These are phyloP conservation scores for Colletotrichum aenigma DNA, from an alignment of 2,329 filamentous ascomycete species.

Conservation along the genomic window DNA sequence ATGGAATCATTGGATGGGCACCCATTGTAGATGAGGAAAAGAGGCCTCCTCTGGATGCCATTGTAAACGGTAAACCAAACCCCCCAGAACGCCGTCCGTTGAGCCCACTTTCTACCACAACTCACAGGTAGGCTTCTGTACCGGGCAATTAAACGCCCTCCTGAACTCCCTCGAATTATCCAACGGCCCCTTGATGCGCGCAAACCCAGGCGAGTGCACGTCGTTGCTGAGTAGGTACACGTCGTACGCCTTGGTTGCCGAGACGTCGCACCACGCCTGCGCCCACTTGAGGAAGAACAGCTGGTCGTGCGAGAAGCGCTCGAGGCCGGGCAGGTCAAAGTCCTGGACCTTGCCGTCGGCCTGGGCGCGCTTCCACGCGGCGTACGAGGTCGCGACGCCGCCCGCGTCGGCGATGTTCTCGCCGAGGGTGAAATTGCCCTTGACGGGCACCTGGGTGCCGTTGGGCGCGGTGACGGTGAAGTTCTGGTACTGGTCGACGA, in stretches of 20 bases:
- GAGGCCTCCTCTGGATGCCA: neutral
- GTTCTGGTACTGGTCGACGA: constrained; percentile 67
- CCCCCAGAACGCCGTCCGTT: neutral
- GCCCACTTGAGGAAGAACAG: constrained; percentile 71
- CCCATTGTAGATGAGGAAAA: neutral
- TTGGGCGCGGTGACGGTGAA: constrained; percentile 62
- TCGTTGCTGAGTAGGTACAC: constrained; percentile 63
- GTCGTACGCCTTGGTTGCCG: constrained; percentile 55
- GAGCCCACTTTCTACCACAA: constrained; percentile 58
- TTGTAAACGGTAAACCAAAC: neutral
- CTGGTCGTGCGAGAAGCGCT: constrained; percentile 68
- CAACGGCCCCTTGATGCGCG: constrained; percentile 66
- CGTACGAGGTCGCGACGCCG: constrained; percentile 65
- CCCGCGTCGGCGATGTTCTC: constrained; percentile 78
- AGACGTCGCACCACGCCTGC: constrained; percentile 71
- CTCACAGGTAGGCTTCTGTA: constrained; percentile 70
- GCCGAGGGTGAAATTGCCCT: constrained; percentile 65
- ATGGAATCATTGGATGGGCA: neutral
- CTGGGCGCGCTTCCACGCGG: constrained; percentile 68
- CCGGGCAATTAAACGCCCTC: constrained; percentile 68
- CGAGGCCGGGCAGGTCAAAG: constrained; percentile 60
- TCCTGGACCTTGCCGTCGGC: constrained; percentile 48
- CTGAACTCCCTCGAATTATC: constrained; percentile 70
- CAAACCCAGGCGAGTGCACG: constrained; percentile 67
- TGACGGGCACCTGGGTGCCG: constrained; percentile 61